These are phyloP conservation scores for Xylaria acuta DNA, from an alignment of 495 filamentous ascomycete species.

Conservation along the genomic window DNA sequence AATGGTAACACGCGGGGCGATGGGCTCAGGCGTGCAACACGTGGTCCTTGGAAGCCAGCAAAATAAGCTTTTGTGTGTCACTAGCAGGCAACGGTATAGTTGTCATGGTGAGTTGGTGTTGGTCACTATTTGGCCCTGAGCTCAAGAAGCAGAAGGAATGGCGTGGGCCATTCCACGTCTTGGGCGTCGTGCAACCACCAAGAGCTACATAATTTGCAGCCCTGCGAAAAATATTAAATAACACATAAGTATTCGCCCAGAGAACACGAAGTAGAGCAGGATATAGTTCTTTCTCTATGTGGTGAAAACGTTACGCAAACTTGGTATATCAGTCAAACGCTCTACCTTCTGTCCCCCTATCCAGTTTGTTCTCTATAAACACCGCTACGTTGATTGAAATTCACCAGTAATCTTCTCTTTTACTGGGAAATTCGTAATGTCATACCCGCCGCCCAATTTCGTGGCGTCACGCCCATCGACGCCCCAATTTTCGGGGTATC, in stretches of 20 bases:
- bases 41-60: slow-evolving; percentile 12
- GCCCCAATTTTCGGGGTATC: slow-evolving; percentile 12
- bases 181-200: slow-evolving; percentile 16
- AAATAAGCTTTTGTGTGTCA: slow-evolving; percentile 10
- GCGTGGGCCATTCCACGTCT: slow-evolving; percentile 22
- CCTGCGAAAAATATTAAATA: background rate
- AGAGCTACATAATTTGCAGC: slow-evolving; percentile 3
- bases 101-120: slow-evolving; percentile 15
- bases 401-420: background rate
- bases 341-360: slow-evolving; percentile 1
- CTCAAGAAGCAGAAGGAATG: slow-evolving; percentile 20
- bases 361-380: background rate
- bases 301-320: background rate
- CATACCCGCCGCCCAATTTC: background rate
- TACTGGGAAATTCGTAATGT: slow-evolving; percentile 17
- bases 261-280: background rate
- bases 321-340: background rate
- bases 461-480: slow-evolving; percentile 16
- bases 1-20: slow-evolving; percentile 17
- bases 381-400: background rate
- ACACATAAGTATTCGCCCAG: background rate
- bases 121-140: slow-evolving; percentile 5
- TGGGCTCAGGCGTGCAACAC: slow-evolving; percentile 18
- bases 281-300: background rate
- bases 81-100: background rate